phyloP scores from a whole-genome alignment of 495 filamentous ascomycete species.

The Xylaria bambusicola region DNA sequence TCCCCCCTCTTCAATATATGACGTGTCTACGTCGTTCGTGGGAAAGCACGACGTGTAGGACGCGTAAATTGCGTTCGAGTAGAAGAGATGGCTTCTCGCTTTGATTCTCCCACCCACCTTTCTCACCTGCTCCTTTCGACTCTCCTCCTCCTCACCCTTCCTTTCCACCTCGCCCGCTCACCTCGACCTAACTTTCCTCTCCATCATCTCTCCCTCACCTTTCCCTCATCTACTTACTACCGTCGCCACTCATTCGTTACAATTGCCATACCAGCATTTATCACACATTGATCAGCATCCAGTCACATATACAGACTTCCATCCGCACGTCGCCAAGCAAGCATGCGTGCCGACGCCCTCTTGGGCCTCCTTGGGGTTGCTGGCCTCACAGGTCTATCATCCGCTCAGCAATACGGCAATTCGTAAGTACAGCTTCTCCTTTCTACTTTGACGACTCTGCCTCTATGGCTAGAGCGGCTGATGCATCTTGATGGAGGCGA shows the following conservation, averaged over 20 bases:
- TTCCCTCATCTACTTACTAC: slow-evolving; percentile 3
- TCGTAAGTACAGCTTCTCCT: slow-evolving; percentile 20
- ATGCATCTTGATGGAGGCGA: neutral
- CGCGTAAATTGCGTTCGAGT: neutral
- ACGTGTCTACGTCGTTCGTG: neutral
- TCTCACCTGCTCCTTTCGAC: neutral
- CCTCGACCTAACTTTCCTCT: no score
- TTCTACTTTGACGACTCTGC: neutral
- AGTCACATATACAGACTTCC: slow-evolving; percentile 22
- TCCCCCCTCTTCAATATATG: neutral
- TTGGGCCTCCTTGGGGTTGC: slow-evolving; percentile 26
- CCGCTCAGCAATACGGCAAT: slow-evolving; percentile 31
- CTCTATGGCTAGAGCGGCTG: neutral
- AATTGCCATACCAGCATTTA: slow-evolving; percentile 9
- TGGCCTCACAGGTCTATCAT: slow-evolving; percentile 28
- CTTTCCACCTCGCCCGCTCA: neutral
- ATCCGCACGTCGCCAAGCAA: slow-evolving; percentile 17
- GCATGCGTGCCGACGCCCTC: slow-evolving; percentile 31
- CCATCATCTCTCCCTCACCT: slow-evolving; percentile 16
- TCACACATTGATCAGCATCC: slow-evolving; percentile 16
- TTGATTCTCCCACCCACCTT: neutral
- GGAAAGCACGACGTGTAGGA: slow-evolving; percentile 12
- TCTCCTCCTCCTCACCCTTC: neutral
- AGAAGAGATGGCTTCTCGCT: neutral
- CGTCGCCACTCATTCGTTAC: slow-evolving; percentile 14